These are phyloP conservation scores for Umbilicus rupestris DNA, from an alignment of 164 flowering plant species.

Conservation along the genomic window DNA sequence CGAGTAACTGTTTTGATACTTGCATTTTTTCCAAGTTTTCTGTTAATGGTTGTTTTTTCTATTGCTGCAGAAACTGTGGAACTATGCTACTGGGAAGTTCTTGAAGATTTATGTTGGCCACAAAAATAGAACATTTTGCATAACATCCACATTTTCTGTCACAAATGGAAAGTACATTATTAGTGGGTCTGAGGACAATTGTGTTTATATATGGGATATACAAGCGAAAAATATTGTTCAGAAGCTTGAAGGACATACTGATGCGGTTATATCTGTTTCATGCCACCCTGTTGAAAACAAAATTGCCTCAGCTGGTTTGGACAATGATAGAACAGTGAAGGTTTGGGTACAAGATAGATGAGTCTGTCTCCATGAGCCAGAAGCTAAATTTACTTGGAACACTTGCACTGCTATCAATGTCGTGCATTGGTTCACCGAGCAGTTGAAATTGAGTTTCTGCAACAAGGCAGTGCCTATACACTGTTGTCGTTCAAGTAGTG, in stretches of 20 bases:
- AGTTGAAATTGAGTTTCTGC: too few species aligned
- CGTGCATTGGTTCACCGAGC: too few species aligned
- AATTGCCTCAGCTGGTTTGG: conserved; percentile 84
- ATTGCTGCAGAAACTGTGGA: conserved; percentile 67
- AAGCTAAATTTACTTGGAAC: background rate
- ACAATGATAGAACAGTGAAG: conserved; percentile 58
- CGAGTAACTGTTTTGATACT: background rate
- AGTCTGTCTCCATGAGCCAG: background rate
- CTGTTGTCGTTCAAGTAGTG: too few species aligned
- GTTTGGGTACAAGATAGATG: conserved; percentile 73
- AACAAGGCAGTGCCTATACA: too few species aligned
- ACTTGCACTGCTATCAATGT: background rate
- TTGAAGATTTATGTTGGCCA: conserved; percentile 76
- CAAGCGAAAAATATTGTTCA: conserved; percentile 67
- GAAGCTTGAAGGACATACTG: conserved; percentile 83
- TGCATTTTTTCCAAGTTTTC: background rate
- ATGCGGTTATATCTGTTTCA: conserved; percentile 69
- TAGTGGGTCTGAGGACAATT: conserved; percentile 88
- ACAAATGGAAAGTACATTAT: conserved; percentile 85
- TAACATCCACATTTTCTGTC: conserved; percentile 74
- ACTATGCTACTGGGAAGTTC: conserved; percentile 63
- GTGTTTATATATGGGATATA: conserved; percentile 87
- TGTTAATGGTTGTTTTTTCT: background rate
- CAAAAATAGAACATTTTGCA: conserved; percentile 52
- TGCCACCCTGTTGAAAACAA: conserved; percentile 77